Percentiles rank a stretch among this genome's conserved stretches.
Evolutionary conservation across 2,329 filamentous ascomycete genomes (phyloP).

Genomic region (Ceratocystis papillata): DNA sequence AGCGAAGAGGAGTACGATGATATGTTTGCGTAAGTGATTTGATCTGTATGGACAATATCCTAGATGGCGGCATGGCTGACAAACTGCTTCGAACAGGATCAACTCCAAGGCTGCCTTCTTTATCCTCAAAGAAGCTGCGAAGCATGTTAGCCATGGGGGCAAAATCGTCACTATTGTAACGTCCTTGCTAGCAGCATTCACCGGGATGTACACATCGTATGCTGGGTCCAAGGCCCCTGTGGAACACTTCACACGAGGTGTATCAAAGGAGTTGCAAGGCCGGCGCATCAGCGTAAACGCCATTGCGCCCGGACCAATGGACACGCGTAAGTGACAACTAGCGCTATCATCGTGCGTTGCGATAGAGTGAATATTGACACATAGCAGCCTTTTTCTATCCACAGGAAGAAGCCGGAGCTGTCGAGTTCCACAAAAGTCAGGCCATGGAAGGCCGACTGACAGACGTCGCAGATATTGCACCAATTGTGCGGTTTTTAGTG

Average conservation of each 20-base stretch:
- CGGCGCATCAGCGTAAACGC: conserved; percentile 32
- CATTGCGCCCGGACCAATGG: conserved; percentile 34
- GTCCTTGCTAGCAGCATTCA: conserved; percentile 38
- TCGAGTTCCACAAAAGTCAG: conserved; percentile 37
- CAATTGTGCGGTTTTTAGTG: conserved; percentile 36
- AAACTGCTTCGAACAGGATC: conserved; percentile 29
- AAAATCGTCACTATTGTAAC: conserved; percentile 40
- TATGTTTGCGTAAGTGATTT: conserved; percentile 36
- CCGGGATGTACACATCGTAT: conserved; percentile 37
- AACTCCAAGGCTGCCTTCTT: conserved; percentile 40
- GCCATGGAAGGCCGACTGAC: conserved; percentile 36
- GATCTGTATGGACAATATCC: neutral
- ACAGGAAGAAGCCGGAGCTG: conserved; percentile 35
- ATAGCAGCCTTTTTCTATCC: conserved; percentile 36
- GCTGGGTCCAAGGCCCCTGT: conserved; percentile 36
- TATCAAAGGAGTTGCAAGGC: conserved; percentile 31
- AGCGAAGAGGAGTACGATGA: conserved; percentile 38
- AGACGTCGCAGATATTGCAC: conserved; percentile 37
- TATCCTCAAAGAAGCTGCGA: conserved; percentile 36
- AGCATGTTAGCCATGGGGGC: conserved; percentile 36
- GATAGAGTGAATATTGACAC: neutral
- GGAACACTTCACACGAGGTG: conserved; percentile 34
- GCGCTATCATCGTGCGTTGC: neutral
- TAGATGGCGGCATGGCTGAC: neutral
- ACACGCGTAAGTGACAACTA: conserved; percentile 32